Base-by-base conservation (phyloP, 768 basidiomycete species). In the Leccinum longicurvipes region DNA sequence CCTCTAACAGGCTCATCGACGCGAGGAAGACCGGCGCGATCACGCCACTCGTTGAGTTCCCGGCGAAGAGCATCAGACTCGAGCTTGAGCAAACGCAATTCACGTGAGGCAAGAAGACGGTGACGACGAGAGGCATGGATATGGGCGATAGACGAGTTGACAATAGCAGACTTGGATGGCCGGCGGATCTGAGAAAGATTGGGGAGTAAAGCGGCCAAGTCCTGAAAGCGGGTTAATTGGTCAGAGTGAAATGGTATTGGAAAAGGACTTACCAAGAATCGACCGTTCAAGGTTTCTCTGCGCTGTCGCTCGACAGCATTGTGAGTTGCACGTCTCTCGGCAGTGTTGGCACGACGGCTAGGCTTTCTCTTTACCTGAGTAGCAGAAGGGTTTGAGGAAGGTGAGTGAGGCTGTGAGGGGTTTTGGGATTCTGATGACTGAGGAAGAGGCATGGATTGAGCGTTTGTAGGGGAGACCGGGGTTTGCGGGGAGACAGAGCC, bases 251-350 rank as follows among this genome's bases (percentile, higher is more conserved):
- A 8, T 47, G 27, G 14, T 51, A 53, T 51, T 44, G 47, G 41
- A 54, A 60, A 62, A 53, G 49, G 52, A 72, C 87, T 65, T 69
- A 87, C 90, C 64, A 97, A 76, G 78, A 98, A 98, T 56, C 93
- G 82, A 51, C 89, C 84, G 69, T 98, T 99, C 50, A 98, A 77
- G 45, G 90, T 94, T 77, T 98, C 96, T 49, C 96, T 78, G 47
- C 96, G 82, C 67, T 90, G 89, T 50, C 97, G 82, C 77, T 98
- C 97, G 55, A 98, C 93, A 29, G 97, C 96, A 70, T 98, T 99
- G 76, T 99, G 96, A 21, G 91, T 94, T 4, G 93, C 93, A 32
- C 96, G 79, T 73, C 95, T 91, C 72, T 98, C 96, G 50, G 94
- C 95, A 51, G 95, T 98, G 75, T 98, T 98, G 51, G 93, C 94